These are phyloP conservation scores for Zarea fungicola DNA, from an alignment of 2,329 filamentous ascomycete species.

Conservation along the genomic window DNA sequence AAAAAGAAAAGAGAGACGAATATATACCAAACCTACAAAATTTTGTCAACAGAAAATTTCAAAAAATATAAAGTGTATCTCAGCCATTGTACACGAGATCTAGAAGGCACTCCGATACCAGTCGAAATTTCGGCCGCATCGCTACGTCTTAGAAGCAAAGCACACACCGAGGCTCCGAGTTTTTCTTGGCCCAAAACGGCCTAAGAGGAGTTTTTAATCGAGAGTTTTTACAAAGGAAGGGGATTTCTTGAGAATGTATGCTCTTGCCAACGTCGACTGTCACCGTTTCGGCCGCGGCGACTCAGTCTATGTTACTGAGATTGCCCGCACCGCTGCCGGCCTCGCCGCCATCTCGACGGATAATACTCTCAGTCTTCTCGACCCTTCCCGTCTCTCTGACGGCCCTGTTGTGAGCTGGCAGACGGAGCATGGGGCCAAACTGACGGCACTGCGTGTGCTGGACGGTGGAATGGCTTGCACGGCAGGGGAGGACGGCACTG, in stretches of 20 bases:
- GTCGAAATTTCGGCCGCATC: too few relatives aligned
- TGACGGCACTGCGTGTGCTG: conserved; percentile 57
- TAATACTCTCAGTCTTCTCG: conserved; percentile 62
- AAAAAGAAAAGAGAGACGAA: too few relatives aligned
- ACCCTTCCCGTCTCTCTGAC: conserved; percentile 50
- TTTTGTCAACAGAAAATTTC: too few relatives aligned
- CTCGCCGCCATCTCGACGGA: conserved; percentile 65
- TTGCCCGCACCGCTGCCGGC: conserved; percentile 45
- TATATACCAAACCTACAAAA: too few relatives aligned
- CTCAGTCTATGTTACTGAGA: conserved; percentile 51
- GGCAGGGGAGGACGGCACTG: conserved; percentile 64
- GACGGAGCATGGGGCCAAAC: conserved; percentile 51
- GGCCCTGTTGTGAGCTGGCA: conserved; percentile 43
- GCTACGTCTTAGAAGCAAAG: too few relatives aligned
- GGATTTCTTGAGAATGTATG: conserved; percentile 25
- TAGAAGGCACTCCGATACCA: too few relatives aligned
- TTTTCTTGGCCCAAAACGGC: too few relatives aligned
- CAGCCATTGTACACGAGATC: too few relatives aligned
- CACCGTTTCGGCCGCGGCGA: conserved; percentile 28
- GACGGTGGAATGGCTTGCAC: conserved; percentile 56
- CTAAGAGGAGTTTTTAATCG: too few relatives aligned
- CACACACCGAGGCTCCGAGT: too few relatives aligned
- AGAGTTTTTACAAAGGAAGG: neutral
- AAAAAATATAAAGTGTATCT: too few relatives aligned
- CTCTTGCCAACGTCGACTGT: conserved; percentile 27